phyloP scores from a whole-genome alignment of 2,329 filamentous ascomycete species.

The Apiospora arundinis region DNA sequence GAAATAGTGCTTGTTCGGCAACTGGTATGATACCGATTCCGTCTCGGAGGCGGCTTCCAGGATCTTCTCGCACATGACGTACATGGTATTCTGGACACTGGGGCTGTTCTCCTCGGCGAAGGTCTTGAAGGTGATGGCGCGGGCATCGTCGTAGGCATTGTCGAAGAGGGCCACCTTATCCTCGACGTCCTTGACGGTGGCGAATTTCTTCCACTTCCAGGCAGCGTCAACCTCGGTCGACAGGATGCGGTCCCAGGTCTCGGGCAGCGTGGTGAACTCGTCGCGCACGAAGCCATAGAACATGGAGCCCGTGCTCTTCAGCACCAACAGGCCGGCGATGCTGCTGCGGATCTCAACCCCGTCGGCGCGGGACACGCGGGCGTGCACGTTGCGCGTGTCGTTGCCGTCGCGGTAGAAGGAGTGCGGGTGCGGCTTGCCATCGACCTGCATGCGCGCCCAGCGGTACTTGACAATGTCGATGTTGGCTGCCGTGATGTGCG shows the following conservation, averaged over 20 bases:
- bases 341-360: constrained; percentile 80
- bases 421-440: constrained; percentile 91
- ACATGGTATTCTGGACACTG: constrained; percentile 97
- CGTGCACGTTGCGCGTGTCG: constrained; percentile 86
- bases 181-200: constrained; percentile 70
- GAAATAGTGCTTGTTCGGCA: constrained; percentile 99
- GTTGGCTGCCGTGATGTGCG: constrained; percentile 86
- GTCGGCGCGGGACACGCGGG: constrained; percentile 67
- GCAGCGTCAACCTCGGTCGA: constrained; percentile 88
- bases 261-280: constrained; percentile 88
- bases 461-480: constrained; percentile 83
- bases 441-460: constrained; percentile 88
- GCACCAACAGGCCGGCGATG: constrained; percentile 82
- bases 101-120: constrained; percentile 92
- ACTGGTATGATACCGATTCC: constrained; percentile 76
- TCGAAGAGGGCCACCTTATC: constrained; percentile 73
- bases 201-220: constrained; percentile 85
- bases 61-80: constrained; percentile 94
- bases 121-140: constrained; percentile 84
- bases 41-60: constrained; percentile 76
- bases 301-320: constrained; percentile 95
- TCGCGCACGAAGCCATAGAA: constrained; percentile 95
- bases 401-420: constrained; percentile 90
- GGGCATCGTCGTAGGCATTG: constrained; percentile 76
- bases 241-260: constrained; percentile 94